phyloP scores from a whole-genome alignment of 768 basidiomycete genomes.

The Agrocybe chaxingu region DNA sequence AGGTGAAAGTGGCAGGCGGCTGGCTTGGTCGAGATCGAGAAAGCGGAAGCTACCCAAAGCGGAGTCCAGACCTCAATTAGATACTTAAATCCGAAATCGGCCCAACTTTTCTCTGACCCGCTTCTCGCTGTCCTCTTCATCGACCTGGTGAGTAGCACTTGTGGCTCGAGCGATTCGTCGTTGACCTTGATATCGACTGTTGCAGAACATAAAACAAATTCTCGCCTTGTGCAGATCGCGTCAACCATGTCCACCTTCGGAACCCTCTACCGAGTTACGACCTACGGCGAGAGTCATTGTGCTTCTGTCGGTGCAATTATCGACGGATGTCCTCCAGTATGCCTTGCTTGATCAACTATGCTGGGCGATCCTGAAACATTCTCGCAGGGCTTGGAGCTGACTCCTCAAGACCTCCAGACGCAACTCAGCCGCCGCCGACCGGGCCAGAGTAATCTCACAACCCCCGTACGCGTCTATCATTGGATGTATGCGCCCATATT shows the following conservation, averaged over 20 bases:
- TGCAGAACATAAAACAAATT: background rate
- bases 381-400: constrained; percentile 74
- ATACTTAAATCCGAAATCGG: constrained; percentile 1
- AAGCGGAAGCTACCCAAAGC: constrained; percentile 9
- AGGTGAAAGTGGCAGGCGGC: constrained; percentile 9
- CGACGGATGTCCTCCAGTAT: constrained; percentile 94
- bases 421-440: constrained; percentile 91
- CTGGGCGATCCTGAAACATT: constrained; percentile 3
- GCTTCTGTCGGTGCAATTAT: constrained; percentile 96
- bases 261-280: constrained; percentile 87
- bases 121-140: too few relatives aligned
- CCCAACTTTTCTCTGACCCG: too few relatives aligned
- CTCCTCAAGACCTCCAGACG: constrained; percentile 80
- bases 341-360: constrained; percentile 17
- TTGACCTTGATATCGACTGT: background rate
- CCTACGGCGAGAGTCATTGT: constrained; percentile 98
- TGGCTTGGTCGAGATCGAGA: background rate
- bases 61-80: background rate
- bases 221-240: background rate
- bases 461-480: constrained; percentile 60
- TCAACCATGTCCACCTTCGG: constrained; percentile 89
- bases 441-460: constrained; percentile 95
- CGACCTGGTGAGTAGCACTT: too few relatives aligned
- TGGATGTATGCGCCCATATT: constrained; percentile 1
- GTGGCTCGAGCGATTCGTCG: too few relatives aligned